Conservation (phyloP, 73 alveolate genomes). For the Urostyla sp. region DNA sequence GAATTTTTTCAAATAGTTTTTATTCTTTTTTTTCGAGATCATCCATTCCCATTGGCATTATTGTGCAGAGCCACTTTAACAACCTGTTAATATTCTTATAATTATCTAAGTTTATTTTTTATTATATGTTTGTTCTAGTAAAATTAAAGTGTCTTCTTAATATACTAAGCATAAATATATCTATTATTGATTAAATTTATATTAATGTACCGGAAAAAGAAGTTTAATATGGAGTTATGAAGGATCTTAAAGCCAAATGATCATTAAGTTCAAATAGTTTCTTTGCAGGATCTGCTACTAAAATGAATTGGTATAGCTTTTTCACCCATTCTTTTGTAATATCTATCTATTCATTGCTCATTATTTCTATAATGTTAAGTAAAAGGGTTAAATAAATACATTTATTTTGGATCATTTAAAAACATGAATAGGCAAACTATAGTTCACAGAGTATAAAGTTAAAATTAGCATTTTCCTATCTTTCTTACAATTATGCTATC, state of each 20-base stretch:
- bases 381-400: no score
- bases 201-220: no score
- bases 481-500: not conserved
- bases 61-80: constrained; percentile 36
- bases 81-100: not conserved
- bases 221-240: no score
- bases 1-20: constrained; percentile 28
- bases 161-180: constrained; percentile 19
- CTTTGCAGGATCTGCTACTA: no score
- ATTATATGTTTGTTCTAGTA: not conserved
- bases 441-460: constrained; percentile 28
- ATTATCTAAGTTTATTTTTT: not conserved
- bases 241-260: no score
- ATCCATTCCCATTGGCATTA: not conserved
- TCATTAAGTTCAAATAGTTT: no score
- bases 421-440: not conserved
- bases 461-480: not conserved
- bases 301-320: no score
- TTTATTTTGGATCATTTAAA: no score
- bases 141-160: constrained; percentile 10
- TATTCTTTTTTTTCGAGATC: constrained; percentile 41
- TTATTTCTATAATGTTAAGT: no score
- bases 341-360: no score
- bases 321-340: no score
- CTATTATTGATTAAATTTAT: not conserved